These are phyloP conservation scores for Cryphonectria japonica DNA, from an alignment of 2,329 filamentous ascomycete genomes.

Conservation along the genomic window DNA sequence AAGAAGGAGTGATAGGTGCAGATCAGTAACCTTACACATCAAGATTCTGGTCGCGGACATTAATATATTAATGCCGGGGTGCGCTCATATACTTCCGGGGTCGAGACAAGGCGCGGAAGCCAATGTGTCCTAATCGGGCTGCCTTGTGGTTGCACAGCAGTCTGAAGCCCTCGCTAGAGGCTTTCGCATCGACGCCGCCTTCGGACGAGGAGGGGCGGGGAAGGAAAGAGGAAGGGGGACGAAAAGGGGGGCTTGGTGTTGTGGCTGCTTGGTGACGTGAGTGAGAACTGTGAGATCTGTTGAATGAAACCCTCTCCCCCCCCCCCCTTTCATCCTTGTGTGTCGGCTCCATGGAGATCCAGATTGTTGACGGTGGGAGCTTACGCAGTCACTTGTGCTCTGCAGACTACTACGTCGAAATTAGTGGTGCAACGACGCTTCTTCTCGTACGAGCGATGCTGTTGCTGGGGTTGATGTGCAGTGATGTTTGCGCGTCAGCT, in stretches of 20 bases:
- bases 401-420: not conserved
- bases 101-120: constrained; percentile 17
- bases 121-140: constrained; percentile 19
- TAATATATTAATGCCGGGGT: constrained; percentile 15
- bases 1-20: not conserved
- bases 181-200: constrained; percentile 5
- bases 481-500: not conserved
- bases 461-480: not conserved
- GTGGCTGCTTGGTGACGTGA: not conserved
- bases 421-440: not conserved
- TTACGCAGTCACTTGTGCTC: not conserved
- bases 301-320: not conserved
- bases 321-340: not conserved
- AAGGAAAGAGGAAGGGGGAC: too few relatives aligned
- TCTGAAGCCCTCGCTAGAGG: not conserved
- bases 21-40: constrained; percentile 13
- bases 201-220: not conserved
- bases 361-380: not conserved
- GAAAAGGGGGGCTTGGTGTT: too few relatives aligned
- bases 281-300: not conserved
- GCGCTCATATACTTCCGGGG: constrained; percentile 15
- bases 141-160: constrained; percentile 19
- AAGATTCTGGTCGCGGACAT: constrained; percentile 1
- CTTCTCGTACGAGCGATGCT: not conserved
- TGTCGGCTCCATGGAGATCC: not conserved